phyloP scores from a whole-genome alignment of 192 early-diverging fungal species.

The Umbelopsis sp. region DNA sequence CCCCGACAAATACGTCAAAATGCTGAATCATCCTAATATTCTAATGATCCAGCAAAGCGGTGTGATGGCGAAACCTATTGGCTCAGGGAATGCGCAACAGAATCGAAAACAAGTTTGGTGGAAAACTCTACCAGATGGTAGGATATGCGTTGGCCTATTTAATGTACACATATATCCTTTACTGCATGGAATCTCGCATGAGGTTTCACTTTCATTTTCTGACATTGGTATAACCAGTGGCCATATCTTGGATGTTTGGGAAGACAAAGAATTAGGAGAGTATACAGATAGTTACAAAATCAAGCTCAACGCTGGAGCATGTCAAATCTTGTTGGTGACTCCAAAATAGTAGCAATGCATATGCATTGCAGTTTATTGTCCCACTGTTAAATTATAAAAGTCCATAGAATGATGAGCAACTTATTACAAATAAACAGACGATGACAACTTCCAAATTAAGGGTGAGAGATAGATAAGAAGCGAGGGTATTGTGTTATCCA shows the following conservation, averaged over 20 bases:
- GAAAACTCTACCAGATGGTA: constrained; percentile 30
- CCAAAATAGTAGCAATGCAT: not conserved
- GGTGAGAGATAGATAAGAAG: not conserved
- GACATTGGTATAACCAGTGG: constrained; percentile 29
- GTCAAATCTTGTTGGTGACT: constrained; percentile 27
- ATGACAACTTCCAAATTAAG: not conserved
- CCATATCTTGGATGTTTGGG: constrained; percentile 34
- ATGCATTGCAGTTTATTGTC: not conserved
- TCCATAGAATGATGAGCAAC: too few relatives aligned
- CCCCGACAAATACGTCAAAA: constrained; percentile 29
- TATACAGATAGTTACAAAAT: constrained; percentile 6
- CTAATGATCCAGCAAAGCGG: constrained; percentile 35
- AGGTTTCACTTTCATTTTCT: constrained; percentile 7
- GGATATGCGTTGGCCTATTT: constrained; percentile 32
- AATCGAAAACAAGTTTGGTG: constrained; percentile 41
- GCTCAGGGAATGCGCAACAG: constrained; percentile 26
- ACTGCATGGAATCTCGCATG: constrained; percentile 24
- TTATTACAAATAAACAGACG: not conserved
- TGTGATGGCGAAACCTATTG: constrained; percentile 33
- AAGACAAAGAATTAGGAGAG: constrained; percentile 11
- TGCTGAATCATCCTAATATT: constrained; percentile 35
- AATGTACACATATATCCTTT: constrained; percentile 30
- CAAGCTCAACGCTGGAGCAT: constrained; percentile 29
- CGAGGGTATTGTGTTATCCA: constrained; percentile 4
- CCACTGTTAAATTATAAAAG: too few relatives aligned